These are phyloP conservation scores for Corchorus olitorius DNA, from an alignment of 345 rosid genomes.

Conservation along the genomic window DNA sequence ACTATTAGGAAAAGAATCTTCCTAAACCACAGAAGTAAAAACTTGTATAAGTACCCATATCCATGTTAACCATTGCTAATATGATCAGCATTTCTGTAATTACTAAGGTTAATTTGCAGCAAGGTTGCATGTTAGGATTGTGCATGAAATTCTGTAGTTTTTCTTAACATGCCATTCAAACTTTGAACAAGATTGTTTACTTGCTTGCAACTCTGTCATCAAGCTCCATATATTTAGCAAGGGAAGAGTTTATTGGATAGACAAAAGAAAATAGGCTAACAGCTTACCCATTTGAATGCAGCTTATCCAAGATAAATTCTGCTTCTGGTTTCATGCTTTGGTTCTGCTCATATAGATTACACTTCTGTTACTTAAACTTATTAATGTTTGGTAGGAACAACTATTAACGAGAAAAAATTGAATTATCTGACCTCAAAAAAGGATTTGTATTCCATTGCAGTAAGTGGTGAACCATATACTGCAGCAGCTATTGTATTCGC, in stretches of 20 bases:
- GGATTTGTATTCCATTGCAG: conserved; percentile 65
- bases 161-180: background rate
- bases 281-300: conserved; percentile 60
- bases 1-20: background rate
- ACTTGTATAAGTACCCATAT: background rate
- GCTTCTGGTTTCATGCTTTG: conserved; percentile 69
- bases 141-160: background rate
- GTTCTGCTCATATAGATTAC: conserved; percentile 50
- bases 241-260: background rate
- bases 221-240: background rate
- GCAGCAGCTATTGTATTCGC: conserved; percentile 35
- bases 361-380: background rate
- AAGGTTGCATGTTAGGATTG: background rate
- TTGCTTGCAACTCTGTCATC: background rate
- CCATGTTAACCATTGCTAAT: background rate
- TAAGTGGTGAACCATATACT: conserved; percentile 69
- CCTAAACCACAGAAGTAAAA: background rate
- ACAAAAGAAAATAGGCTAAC: conserved; percentile 9
- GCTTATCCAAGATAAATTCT: conserved; percentile 51
- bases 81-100: background rate
- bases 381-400: background rate
- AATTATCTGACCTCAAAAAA: conserved; percentile 68
- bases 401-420: background rate
- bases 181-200: background rate
- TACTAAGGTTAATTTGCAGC: background rate